Evolutionary conservation across 2,329 filamentous ascomycete species (phyloP).

Genomic region (Fusarium zealandicum): DNA sequence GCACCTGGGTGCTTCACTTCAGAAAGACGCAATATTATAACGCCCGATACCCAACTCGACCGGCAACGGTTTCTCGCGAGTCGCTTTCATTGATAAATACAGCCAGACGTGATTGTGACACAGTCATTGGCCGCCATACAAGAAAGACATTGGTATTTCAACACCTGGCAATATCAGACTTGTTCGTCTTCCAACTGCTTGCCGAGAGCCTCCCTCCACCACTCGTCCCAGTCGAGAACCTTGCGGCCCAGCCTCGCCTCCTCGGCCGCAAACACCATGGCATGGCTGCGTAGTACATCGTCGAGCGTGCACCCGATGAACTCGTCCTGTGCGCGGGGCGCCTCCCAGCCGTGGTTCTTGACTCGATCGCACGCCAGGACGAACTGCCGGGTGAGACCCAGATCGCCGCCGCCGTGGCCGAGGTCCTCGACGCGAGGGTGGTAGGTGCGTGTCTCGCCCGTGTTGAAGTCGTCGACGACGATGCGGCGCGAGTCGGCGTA

Average conservation of each 20-base stretch:
- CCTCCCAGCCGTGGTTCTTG: conserved; percentile 71
- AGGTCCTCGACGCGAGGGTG: conserved; percentile 46
- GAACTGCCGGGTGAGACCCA: conserved; percentile 78
- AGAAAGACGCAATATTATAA: conserved; percentile 21
- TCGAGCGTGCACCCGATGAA: conserved; percentile 85
- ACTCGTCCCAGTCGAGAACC: conserved; percentile 76
- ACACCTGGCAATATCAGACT: no score
- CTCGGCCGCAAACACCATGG: conserved; percentile 92
- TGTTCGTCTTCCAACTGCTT: conserved; percentile 17
- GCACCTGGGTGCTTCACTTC: conserved; percentile 14
- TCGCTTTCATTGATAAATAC: background rate
- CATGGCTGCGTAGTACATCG: conserved; percentile 88
- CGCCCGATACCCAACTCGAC: background rate
- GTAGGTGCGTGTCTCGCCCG: conserved; percentile 44
- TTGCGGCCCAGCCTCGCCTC: conserved; percentile 75
- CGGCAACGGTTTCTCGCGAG: background rate
- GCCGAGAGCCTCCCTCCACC: conserved; percentile 67
- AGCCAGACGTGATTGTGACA: background rate
- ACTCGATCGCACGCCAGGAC: conserved; percentile 82
- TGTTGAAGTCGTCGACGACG: conserved; percentile 68
- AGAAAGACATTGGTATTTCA: background rate
- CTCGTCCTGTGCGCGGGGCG: conserved; percentile 74
- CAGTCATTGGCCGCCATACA: no score
- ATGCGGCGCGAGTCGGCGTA: conserved; percentile 83
- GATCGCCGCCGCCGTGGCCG: conserved; percentile 52